Evolutionary conservation across 2,329 filamentous ascomycete species (phyloP).

Genomic region (Rhinocladiella mackenziei): DNA sequence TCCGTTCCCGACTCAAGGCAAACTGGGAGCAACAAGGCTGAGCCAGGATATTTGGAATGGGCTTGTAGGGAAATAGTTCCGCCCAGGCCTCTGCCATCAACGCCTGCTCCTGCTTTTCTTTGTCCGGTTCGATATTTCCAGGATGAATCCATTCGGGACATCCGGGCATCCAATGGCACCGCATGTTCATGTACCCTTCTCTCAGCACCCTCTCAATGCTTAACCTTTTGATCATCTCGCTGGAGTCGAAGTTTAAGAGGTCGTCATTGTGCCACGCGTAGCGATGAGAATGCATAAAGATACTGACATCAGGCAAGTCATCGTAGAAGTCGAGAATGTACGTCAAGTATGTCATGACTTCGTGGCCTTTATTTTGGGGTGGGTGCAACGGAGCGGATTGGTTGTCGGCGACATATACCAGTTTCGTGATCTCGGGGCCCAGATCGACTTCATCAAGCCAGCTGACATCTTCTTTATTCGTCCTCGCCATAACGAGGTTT

Average conservation of each 20-base stretch:
- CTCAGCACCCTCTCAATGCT: conserved; percentile 50
- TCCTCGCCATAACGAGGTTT: conserved; percentile 52
- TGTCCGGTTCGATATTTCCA: conserved; percentile 36
- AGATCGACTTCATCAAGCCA: conserved; percentile 51
- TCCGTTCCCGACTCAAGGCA: conserved; percentile 55
- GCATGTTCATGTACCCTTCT: conserved; percentile 58
- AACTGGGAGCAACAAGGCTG: conserved; percentile 65
- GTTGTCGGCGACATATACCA: conserved; percentile 53
- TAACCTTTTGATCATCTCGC: conserved; percentile 49
- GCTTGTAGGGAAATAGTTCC: conserved; percentile 45
- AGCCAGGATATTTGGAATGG: conserved; percentile 49
- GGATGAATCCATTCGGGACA: conserved; percentile 58
- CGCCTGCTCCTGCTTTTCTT: conserved; percentile 46
- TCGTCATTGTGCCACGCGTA: conserved; percentile 59
- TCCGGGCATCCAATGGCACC: conserved; percentile 56
- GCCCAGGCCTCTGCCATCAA: conserved; percentile 46
- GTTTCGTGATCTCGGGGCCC: conserved; percentile 46
- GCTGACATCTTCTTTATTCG: conserved; percentile 34
- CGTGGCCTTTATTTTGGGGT: conserved; percentile 58
- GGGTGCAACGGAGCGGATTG: conserved; percentile 48
- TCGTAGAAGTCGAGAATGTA: conserved; percentile 63
- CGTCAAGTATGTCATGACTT: conserved; percentile 60
- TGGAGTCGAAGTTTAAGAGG: conserved; percentile 49
- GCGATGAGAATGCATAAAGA: conserved; percentile 59
- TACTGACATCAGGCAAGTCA: conserved; percentile 53